A percentile compares a stretch with the other conserved stretches of the same genome.
Conservation (phyloP, 2,329 filamentous ascomycete genomes). For the Aspergillus fructus region DNA sequence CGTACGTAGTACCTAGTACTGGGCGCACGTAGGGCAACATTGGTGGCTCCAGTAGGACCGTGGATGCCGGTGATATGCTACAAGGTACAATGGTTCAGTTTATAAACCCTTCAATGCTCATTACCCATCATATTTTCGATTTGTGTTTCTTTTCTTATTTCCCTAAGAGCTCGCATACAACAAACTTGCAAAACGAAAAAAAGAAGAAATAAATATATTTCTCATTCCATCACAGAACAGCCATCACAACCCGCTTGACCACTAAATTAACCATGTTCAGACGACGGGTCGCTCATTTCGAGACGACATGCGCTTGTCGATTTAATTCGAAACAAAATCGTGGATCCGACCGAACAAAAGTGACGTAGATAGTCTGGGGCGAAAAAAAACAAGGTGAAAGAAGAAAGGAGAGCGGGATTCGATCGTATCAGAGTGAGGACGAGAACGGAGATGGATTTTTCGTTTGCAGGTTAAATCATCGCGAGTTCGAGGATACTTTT, state of each 20-base stretch:
- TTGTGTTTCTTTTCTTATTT: slow-evolving; percentile 17
- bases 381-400: not conserved
- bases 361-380: not conserved
- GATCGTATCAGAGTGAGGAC: slow-evolving; percentile 14
- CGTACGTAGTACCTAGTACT: not conserved
- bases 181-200: slow-evolving; percentile 16
- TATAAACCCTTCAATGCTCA: slow-evolving; percentile 16
- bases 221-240: slow-evolving; percentile 14
- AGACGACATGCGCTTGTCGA: not conserved
- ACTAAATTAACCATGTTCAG: not conserved
- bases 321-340: not conserved
- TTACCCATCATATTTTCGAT: slow-evolving; percentile 27
- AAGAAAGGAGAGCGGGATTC: not conserved
- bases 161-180: slow-evolving; percentile 21
- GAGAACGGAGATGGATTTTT: slow-evolving; percentile 13
- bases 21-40: too few relatives aligned
- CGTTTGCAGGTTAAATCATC: slow-evolving; percentile 15
- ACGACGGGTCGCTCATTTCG: not conserved
- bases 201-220: not conserved
- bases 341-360: not conserved
- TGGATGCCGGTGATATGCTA: not conserved
- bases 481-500: slow-evolving; percentile 12
- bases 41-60: too few relatives aligned
- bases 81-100: not conserved
- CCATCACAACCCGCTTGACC: slow-evolving; percentile 4